These are phyloP conservation scores for Pyrenophora seminiperda DNA, from an alignment of 2,329 filamentous ascomycete species.

Conservation along the genomic window DNA sequence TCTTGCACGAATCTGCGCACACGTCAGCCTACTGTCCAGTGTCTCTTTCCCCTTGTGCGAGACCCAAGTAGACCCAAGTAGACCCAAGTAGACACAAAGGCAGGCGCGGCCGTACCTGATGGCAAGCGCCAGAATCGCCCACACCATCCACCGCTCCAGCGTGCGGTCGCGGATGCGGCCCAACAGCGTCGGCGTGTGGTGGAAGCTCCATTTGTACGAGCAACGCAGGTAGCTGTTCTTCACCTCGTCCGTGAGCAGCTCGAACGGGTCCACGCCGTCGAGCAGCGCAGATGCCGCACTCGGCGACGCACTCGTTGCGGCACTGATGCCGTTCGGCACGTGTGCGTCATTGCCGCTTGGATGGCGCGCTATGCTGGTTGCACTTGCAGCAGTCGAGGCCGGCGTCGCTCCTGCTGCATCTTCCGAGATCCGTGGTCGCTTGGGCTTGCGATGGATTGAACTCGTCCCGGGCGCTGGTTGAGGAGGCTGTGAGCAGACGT, in stretches of 20 bases:
- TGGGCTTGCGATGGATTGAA: conserved; percentile 45
- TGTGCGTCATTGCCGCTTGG: conserved; percentile 29
- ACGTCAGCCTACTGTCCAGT: not conserved
- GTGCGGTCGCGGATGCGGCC: conserved; percentile 46
- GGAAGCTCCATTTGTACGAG: conserved; percentile 52
- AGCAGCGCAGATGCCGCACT: conserved; percentile 35
- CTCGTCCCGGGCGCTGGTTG: conserved; percentile 46
- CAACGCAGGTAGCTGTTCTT: conserved; percentile 50
- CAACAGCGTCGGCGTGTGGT: conserved; percentile 49
- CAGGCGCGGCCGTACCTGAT: conserved; percentile 40
- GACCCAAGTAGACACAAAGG: too few relatives aligned
- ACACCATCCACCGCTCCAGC: conserved; percentile 48
- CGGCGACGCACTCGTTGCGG: conserved; percentile 28
- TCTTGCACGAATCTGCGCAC: conserved; percentile 44
- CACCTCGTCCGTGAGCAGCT: conserved; percentile 49
- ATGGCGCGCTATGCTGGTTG: conserved; percentile 17
- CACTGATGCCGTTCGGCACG: conserved; percentile 34
- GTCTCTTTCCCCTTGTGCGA: too few relatives aligned
- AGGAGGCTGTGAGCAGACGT: not conserved
- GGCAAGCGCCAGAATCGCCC: conserved; percentile 50
- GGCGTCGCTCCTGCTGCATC: conserved; percentile 29
- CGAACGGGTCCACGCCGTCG: conserved; percentile 46
- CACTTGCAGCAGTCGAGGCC: conserved; percentile 8
- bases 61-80: too few relatives aligned
- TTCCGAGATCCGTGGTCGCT: conserved; percentile 41